Conservation (phyloP, 805 yeast species). For the Priceomyces carsonii region DNA sequence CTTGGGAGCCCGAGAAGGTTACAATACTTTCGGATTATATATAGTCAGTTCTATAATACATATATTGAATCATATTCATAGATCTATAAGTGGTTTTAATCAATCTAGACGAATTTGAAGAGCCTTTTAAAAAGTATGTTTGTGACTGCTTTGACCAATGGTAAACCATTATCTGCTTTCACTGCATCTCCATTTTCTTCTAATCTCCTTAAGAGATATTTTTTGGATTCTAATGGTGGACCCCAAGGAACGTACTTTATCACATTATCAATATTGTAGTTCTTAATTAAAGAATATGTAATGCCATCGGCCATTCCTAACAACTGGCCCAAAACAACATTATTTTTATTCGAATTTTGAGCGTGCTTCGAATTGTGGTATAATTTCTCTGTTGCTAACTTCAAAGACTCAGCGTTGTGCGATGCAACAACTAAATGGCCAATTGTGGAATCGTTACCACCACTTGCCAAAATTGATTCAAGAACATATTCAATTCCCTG, state of each 20-base stretch:
- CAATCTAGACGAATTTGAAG: conserved; percentile 7
- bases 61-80: background rate
- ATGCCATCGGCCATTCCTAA: conserved; percentile 95
- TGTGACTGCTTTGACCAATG: conserved; percentile 57
- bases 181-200: conserved; percentile 97
- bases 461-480: conserved; percentile 51
- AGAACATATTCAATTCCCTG: conserved; percentile 64
- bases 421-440: conserved; percentile 90
- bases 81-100: background rate
- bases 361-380: conserved; percentile 16
- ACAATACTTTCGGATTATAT: conserved; percentile 2
- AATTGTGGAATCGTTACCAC: conserved; percentile 48
- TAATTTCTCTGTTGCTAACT: conserved; percentile 63
- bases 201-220: conserved; percentile 80
- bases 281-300: conserved; percentile 68
- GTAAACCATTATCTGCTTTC: conserved; percentile 79
- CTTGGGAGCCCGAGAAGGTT: conserved; percentile 26
- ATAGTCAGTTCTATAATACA: conserved; percentile 2
- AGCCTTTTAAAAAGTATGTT: conserved; percentile 25
- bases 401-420: conserved; percentile 80
- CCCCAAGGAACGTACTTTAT: conserved; percentile 98
- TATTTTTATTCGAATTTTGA: conserved; percentile 38
- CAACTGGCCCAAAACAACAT: conserved; percentile 85
- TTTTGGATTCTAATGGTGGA: conserved; percentile 91
- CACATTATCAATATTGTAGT: conserved; percentile 68